phyloP scores from a whole-genome alignment of 2,329 filamentous ascomycete species.

The Penicillium sp. region DNA sequence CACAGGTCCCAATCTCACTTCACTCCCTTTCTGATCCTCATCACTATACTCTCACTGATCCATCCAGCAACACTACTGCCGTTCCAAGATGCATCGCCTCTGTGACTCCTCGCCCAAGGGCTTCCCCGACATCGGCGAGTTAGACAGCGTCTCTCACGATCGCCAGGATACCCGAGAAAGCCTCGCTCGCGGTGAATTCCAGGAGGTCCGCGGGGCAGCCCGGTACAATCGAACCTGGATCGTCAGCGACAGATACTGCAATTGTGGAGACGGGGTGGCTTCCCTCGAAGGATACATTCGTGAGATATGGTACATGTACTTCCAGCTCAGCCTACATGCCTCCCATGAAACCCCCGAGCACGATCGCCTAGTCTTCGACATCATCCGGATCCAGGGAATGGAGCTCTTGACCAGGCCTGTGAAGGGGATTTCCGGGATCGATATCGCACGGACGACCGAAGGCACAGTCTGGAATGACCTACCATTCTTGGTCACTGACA shows the following conservation, averaged over 20 bases:
- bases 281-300: slow-evolving; percentile 18
- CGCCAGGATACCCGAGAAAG: not conserved
- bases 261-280: slow-evolving; percentile 19
- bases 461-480: slow-evolving; percentile 27
- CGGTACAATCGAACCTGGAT: slow-evolving; percentile 17
- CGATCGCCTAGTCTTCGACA: slow-evolving; percentile 24
- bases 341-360: slow-evolving; percentile 18
- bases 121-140: not conserved
- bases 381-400: slow-evolving; percentile 24
- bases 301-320: slow-evolving; percentile 27
- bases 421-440: slow-evolving; percentile 13
- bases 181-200: slow-evolving; percentile 6
- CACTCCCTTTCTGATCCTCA: not conserved
- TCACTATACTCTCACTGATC: not conserved
- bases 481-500: slow-evolving; percentile 23
- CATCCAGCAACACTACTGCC: not conserved
- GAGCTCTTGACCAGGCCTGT: slow-evolving; percentile 17
- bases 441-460: slow-evolving; percentile 26
- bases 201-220: slow-evolving; percentile 7
- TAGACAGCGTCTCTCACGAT: not conserved
- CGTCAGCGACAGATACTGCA: slow-evolving; percentile 16
- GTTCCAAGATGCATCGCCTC: slow-evolving; percentile 14
- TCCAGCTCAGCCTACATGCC: slow-evolving; percentile 16
- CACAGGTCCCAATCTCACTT: no score
- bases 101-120: slow-evolving; percentile 13